These are phyloP conservation scores for Arthrobotrys musiformis DNA, from an alignment of 2,329 filamentous ascomycete species.

Conservation along the genomic window DNA sequence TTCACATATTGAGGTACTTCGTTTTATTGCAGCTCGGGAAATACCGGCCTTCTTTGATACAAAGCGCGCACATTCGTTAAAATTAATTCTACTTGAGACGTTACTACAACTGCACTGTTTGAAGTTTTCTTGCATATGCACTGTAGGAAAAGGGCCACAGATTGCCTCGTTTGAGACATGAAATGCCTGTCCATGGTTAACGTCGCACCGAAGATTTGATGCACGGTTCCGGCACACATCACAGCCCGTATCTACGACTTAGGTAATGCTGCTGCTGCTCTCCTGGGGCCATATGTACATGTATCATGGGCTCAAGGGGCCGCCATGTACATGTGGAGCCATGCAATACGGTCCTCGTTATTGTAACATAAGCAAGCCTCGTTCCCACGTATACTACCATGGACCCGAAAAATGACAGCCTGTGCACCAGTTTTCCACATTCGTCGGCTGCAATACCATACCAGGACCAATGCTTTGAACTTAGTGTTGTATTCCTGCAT, in stretches of 20 bases:
- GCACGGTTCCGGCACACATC: not conserved
- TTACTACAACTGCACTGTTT: too few relatives aligned
- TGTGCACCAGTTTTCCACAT: not conserved
- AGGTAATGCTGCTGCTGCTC: not conserved
- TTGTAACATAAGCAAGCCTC: not conserved
- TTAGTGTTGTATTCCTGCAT: not conserved
- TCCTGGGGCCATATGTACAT: not conserved
- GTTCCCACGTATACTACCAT: not conserved
- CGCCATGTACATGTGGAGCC: not conserved
- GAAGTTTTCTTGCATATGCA: not conserved
- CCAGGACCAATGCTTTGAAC: not conserved
- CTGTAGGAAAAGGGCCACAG: not conserved
- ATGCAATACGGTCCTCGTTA: not conserved
- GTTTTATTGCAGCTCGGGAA: not conserved
- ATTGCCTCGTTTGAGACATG: not conserved
- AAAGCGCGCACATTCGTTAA: not conserved
- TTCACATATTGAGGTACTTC: not conserved
- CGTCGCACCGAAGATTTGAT: not conserved
- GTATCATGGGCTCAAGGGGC: not conserved
- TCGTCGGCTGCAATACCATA: not conserved
- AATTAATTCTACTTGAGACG: not conserved
- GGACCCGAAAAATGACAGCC: not conserved
- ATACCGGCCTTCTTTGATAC: not conserved
- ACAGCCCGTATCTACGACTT: not conserved
- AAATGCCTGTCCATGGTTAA: not conserved